Conservation (phyloP, 148 eudicot genomes). For the Dysphania ambrosioides region DNA sequence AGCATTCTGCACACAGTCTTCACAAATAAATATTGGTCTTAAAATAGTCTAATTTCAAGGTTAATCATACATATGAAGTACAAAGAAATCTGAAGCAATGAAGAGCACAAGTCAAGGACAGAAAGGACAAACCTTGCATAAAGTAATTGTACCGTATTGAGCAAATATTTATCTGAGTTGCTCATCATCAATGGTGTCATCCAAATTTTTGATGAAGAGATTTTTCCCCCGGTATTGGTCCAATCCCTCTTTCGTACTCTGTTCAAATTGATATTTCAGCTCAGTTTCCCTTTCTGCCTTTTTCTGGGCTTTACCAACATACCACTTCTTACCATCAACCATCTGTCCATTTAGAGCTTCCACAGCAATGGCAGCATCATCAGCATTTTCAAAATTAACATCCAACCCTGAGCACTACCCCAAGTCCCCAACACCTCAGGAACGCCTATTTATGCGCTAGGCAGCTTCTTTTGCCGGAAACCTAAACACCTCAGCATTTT, state of each 20-base stretch:
- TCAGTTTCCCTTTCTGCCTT: constrained; percentile 80
- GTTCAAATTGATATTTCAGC: constrained; percentile 59
- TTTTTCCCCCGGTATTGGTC: constrained; percentile 75
- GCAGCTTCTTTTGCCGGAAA: constrained; percentile 42
- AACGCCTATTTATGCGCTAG: too few relatives aligned
- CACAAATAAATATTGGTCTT: neutral
- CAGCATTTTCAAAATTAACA: constrained; percentile 84
- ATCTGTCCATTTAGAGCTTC: constrained; percentile 66
- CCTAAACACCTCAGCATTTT: too few relatives aligned
- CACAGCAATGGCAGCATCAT: constrained; percentile 81
- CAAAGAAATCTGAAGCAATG: neutral
- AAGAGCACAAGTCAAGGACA: neutral
- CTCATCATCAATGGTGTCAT: constrained; percentile 75
- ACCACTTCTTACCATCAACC: constrained; percentile 84
- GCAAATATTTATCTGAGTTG: constrained; percentile 77
- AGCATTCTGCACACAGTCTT: neutral
- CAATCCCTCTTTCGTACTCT: constrained; percentile 54
- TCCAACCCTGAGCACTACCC: constrained; percentile 95
- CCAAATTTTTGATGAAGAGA: constrained; percentile 76
- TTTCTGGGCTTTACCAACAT: constrained; percentile 87
- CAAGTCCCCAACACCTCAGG: too few relatives aligned
- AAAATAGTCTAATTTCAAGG: neutral
- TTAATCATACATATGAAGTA: too few relatives aligned
- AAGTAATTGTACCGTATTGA: constrained; percentile 62
- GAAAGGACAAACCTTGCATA: constrained; percentile 67